Percentiles rank a stretch among this genome's conserved stretches.
Evolutionary conservation across 148 eudicot species (phyloP).

Genomic region (Silene latifolia): DNA sequence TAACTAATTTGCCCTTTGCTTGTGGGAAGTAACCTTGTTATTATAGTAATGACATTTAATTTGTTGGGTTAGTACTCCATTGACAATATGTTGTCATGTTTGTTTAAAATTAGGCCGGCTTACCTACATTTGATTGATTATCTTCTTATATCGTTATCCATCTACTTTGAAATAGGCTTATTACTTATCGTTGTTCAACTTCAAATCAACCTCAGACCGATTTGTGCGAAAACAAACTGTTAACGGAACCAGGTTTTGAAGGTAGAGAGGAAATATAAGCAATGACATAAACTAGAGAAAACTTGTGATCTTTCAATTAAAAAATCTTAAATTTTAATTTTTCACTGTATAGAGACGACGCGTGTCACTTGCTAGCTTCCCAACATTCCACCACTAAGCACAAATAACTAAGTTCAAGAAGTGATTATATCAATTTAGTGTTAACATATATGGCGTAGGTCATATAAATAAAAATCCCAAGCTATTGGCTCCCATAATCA

Average conservation of each 20-base stretch:
- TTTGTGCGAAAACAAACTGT: not conserved
- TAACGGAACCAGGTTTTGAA: not conserved
- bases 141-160: not conserved
- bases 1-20: not conserved
- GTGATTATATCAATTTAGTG: too few species aligned
- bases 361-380: too few species aligned
- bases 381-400: too few species aligned
- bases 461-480: too few species aligned
- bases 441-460: too few species aligned
- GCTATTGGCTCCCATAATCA: too few species aligned
- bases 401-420: too few species aligned
- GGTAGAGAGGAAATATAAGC: not conserved
- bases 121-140: slow-evolving; percentile 10
- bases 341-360: too few species aligned
- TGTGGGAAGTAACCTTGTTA: not conserved
- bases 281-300: too few species aligned
- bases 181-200: slow-evolving; percentile 5
- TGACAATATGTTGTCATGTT: not conserved
- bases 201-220: not conserved
- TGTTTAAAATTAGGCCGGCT: slow-evolving; percentile 6
- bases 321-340: too few species aligned
- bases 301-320: too few species aligned
- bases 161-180: not conserved
- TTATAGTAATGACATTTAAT: not conserved
- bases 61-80: not conserved